phyloP scores from a whole-genome alignment of 805 yeast species.

The Saccharomyces paradoxus region DNA sequence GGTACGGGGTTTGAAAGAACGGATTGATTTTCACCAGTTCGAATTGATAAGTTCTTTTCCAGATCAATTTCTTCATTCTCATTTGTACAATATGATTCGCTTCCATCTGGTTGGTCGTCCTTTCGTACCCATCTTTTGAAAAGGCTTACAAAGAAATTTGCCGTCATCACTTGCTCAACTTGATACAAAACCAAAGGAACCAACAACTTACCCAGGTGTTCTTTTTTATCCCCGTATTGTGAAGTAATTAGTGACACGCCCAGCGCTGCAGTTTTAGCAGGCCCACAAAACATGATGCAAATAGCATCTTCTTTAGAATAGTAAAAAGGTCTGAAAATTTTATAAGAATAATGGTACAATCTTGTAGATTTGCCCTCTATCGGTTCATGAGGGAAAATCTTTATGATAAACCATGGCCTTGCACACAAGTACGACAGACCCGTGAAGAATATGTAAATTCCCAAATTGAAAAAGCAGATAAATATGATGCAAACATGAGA shows the following conservation, averaged over 20 bases:
- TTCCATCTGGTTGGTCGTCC: slow-evolving; percentile 14
- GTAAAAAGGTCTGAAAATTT: slow-evolving; percentile 51
- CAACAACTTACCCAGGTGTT: slow-evolving; percentile 58
- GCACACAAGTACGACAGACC: slow-evolving; percentile 49
- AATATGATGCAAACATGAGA: slow-evolving; percentile 63
- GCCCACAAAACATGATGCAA: slow-evolving; percentile 77
- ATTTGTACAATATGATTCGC: neutral
- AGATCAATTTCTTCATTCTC: slow-evolving; percentile 6
- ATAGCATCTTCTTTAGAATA: slow-evolving; percentile 66
- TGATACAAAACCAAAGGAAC: slow-evolving; percentile 83
- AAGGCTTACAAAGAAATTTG: slow-evolving; percentile 58
- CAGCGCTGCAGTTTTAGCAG: slow-evolving; percentile 88
- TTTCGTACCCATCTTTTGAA: slow-evolving; percentile 57
- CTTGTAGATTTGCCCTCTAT: slow-evolving; percentile 34
- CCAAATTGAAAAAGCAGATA: slow-evolving; percentile 75
- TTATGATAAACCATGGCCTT: slow-evolving; percentile 47
- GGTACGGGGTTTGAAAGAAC: neutral
- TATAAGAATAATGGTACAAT: slow-evolving; percentile 37
- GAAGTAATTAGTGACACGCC: slow-evolving; percentile 80
- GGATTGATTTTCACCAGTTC: neutral
- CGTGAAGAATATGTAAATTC: slow-evolving; percentile 72
- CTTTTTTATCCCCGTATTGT: slow-evolving; percentile 60
- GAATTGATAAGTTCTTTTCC: neutral
- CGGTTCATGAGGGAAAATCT: slow-evolving; percentile 42
- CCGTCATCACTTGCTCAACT: slow-evolving; percentile 78